A percentile compares a stretch with the other conserved stretches of the same genome.
Conservation (phyloP, 2,329 filamentous ascomycete species). For the Claviceps arundinis region DNA sequence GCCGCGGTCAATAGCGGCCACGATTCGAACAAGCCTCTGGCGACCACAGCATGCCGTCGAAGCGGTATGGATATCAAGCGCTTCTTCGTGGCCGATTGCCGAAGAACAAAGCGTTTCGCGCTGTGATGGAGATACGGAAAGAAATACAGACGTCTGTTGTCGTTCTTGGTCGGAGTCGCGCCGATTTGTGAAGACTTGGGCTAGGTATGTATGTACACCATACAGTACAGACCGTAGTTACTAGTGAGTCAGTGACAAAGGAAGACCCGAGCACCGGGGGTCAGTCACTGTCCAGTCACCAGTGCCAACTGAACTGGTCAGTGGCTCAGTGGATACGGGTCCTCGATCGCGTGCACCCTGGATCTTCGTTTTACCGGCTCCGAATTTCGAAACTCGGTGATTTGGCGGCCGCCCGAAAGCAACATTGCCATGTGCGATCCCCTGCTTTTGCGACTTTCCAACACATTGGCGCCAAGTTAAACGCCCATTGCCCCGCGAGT, state of each 20-base stretch:
- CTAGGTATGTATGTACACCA: too few relatives aligned
- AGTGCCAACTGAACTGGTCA: too few relatives aligned
- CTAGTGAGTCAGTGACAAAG: too few relatives aligned
- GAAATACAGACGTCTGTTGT: too few relatives aligned
- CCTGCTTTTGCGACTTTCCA: background rate
- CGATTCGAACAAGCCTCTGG: conserved; percentile 3
- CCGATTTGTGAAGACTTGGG: background rate
- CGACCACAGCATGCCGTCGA: conserved; percentile 15
- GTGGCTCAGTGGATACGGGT: too few relatives aligned
- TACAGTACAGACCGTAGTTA: background rate
- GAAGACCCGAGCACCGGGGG: background rate
- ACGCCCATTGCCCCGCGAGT: background rate
- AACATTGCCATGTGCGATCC: background rate
- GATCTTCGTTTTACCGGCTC: conserved; percentile 9
- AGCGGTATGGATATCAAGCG: background rate
- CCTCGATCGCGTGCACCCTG: background rate
- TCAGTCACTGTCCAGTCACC: too few relatives aligned
- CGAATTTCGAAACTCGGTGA: conserved; percentile 5
- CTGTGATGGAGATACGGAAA: background rate
- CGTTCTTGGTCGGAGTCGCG: background rate
- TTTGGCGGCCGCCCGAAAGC: conserved; percentile 5
- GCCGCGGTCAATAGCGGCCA: conserved; percentile 10
- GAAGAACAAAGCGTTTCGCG: background rate
- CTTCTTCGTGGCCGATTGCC: background rate
- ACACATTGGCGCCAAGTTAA: conserved; percentile 1